Base-by-base conservation (phyloP, 2,329 filamentous ascomycete species). In the Cytospora piceicola region DNA sequence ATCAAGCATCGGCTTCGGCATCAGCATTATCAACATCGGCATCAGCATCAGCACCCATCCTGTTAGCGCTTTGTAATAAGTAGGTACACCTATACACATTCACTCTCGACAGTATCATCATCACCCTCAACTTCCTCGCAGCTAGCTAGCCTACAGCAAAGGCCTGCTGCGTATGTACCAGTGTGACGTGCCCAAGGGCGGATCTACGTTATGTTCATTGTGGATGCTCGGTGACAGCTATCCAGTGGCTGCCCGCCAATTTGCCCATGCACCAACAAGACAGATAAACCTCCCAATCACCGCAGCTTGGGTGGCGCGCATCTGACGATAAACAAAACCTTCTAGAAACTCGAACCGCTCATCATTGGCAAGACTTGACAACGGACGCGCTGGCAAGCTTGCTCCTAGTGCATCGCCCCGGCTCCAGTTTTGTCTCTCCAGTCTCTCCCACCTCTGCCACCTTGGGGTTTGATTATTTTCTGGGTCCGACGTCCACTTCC, bases 401-500 rank as follows among this genome's bases (percentile, higher is more conserved):
- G 42, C 42, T 46, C 14, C 42, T 46, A 46, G 42, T 46, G 42
- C 42, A 46, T 46, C 46, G 17, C 39, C 39, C 15, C 27, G 27
- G 17, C 39, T 42, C 39, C 39, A 20, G 39, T 15, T 15, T 8
- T 29, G 27, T 11, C 32, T 5, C 29, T 51, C 46, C 36, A 22
- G 22, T 54, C 56, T 54, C 52, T 49, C 34, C 64, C 64, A 61
- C 17, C 32, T 51, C 27, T 54, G 52, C 54, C 52, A 51, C 49
- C 24, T 60, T 30, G 52, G 39, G 30, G 57, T 20, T 46, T 34
- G 24, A 63, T 32, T 60, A n/a, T 60, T 57, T 34, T 58, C 36
- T 64, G 52, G 52, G 30, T 54, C 30, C 52, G 20, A 20, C 42
- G 42, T 63, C 60, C 64, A 66, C 64, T 63, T 66, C 64, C 60